A percentile compares a stretch with the other conserved stretches of the same genome.
phyloP scores from a whole-genome alignment of 1,284 basidiomycete species.

The Irpex sp. region DNA sequence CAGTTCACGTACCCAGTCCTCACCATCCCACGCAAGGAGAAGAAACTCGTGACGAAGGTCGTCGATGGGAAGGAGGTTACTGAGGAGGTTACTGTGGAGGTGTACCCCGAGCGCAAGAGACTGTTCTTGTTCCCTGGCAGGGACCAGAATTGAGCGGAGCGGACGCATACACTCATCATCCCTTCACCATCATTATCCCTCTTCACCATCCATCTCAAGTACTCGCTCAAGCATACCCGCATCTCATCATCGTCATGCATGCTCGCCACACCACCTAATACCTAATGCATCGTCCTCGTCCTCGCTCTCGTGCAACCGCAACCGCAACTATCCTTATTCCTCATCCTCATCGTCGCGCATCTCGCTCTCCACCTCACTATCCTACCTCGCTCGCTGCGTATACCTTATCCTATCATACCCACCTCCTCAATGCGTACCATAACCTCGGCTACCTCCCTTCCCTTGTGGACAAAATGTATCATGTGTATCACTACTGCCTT shows the following conservation, averaged over 20 bases:
- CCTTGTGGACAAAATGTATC: neutral
- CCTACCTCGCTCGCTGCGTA: neutral
- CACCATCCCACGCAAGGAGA: conserved; percentile 54
- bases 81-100: conserved; percentile 28
- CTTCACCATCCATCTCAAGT: too few species aligned
- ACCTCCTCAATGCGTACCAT: neutral
- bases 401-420: conserved; percentile 1
- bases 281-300: neutral
- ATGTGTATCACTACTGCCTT: neutral
- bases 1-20: conserved; percentile 65
- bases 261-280: neutral
- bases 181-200: too few species aligned
- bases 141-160: neutral
- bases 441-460: neutral
- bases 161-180: neutral
- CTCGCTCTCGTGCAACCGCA: neutral
- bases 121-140: conserved; percentile 42
- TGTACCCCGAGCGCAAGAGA: conserved; percentile 35
- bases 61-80: conserved; percentile 31
- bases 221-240: too few species aligned
- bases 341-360: neutral
- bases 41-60: conserved; percentile 42
- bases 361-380: neutral
- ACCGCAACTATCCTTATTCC: neutral
- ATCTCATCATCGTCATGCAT: neutral